These are phyloP conservation scores for Musa itinerans DNA, from an alignment of 176 grass and related monocot species.

Conservation along the genomic window DNA sequence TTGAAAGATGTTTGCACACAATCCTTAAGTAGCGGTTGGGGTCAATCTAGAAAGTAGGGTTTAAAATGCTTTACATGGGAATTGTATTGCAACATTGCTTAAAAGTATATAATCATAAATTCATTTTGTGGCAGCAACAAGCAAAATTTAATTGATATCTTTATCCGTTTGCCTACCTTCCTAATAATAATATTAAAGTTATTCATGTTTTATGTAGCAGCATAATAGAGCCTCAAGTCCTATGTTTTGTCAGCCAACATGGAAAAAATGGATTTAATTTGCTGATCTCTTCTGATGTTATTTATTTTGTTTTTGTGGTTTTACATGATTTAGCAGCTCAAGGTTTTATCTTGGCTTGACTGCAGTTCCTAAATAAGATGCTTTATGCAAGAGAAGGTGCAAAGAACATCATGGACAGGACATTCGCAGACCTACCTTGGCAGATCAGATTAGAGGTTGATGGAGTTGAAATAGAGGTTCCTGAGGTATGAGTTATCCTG, in stretches of 20 bases:
- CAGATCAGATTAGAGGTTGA: constrained; percentile 87
- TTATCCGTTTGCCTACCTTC: too few species aligned
- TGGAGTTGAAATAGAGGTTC: constrained; percentile 66
- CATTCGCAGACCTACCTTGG: constrained; percentile 69
- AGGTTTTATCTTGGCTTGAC: not conserved
- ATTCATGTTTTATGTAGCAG: not conserved
- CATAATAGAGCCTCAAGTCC: not conserved
- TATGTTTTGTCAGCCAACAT: too few species aligned
- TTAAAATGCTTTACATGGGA: too few species aligned
- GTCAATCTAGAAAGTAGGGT: too few species aligned
- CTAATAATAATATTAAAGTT: not conserved
- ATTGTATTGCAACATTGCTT: not conserved
- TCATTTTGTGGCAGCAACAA: not conserved
- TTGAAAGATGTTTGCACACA: too few species aligned
- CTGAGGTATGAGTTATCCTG: constrained; percentile 38
- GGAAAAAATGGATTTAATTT: not conserved
- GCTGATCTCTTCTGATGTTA: constrained; percentile 3
- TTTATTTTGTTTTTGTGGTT: not conserved
- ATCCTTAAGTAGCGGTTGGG: too few species aligned
- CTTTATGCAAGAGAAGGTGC: constrained; percentile 97
- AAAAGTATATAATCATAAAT: not conserved
- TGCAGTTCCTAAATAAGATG: constrained; percentile 4
- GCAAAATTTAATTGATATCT: not conserved
- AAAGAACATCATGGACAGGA: constrained; percentile 90
- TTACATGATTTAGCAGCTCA: too few species aligned